Evolutionary conservation across 1,284 basidiomycete genomes (phyloP).

Genomic region (Ustilago nuda): DNA sequence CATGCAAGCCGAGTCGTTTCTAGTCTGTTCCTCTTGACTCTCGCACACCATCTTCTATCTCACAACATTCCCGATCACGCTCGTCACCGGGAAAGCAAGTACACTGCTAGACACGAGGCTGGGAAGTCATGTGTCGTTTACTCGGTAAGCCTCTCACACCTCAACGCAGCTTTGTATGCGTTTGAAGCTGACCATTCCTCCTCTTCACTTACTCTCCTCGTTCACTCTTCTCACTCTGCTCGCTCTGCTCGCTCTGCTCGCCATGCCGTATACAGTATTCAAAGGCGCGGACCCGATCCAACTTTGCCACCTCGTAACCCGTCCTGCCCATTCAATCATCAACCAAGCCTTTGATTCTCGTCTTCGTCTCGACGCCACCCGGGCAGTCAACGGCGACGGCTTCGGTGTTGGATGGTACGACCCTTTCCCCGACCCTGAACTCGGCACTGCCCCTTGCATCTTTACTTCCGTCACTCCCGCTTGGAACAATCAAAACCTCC

Average conservation of each 20-base stretch:
- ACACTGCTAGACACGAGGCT: neutral
- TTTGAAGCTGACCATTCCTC: neutral
- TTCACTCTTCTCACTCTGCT: neutral
- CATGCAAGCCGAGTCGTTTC: neutral
- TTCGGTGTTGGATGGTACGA: conserved; percentile 88
- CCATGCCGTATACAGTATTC: conserved; percentile 54
- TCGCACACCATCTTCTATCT: conserved; percentile 5
- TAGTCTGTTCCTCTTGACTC: neutral
- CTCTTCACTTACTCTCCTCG: neutral
- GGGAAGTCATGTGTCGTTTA: neutral
- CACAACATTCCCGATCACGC: neutral
- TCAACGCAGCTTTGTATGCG: neutral
- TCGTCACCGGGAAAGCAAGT: too few species aligned
- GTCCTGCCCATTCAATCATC: conserved; percentile 89
- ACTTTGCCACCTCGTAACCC: conserved; percentile 78
- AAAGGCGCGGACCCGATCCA: conserved; percentile 59
- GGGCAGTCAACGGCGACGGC: conserved; percentile 79
- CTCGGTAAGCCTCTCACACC: neutral
- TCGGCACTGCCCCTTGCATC: conserved; percentile 78
- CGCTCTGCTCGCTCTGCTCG: neutral
- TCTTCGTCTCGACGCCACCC: conserved; percentile 70
- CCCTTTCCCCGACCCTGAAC: conserved; percentile 44
- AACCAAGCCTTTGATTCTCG: conserved; percentile 67
- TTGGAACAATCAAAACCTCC: conserved; percentile 67
- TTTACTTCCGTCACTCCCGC: conserved; percentile 90